Conservation (phyloP, 31 red algal genomes). For the Asparagopsis taxiformis region DNA sequence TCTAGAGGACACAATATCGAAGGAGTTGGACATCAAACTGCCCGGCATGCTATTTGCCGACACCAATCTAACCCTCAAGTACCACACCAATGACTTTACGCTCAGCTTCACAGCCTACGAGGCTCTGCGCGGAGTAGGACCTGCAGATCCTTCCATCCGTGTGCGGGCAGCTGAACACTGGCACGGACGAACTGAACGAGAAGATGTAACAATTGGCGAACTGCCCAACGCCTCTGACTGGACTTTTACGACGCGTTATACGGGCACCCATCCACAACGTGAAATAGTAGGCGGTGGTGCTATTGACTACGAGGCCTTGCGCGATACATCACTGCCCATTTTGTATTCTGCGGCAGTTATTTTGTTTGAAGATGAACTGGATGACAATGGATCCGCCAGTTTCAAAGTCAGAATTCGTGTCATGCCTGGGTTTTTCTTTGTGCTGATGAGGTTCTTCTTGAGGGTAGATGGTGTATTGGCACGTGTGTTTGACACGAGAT, state of each 20-base stretch:
- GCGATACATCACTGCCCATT: conserved; percentile 68
- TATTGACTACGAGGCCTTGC: conserved; percentile 63
- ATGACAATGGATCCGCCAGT: conserved; percentile 86
- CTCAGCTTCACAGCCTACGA: conserved; percentile 64
- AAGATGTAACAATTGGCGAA: conserved; percentile 34
- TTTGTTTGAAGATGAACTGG: conserved; percentile 95
- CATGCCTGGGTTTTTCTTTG: conserved; percentile 79
- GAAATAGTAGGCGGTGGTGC: conserved; percentile 5
- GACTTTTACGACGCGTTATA: conserved; percentile 88
- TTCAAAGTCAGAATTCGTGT: conserved; percentile 82
- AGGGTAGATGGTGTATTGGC: conserved; percentile 85
- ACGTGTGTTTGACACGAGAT: conserved; percentile 88
- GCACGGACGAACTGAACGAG: conserved; percentile 27
- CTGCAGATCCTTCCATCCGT: conserved; percentile 34
- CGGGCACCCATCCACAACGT: no score
- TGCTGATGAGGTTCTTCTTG: conserved; percentile 87
- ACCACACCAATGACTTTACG: conserved; percentile 10
- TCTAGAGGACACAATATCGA: conserved; percentile 31
- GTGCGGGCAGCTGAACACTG: conserved; percentile 70
- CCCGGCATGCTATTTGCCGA: conserved; percentile 76
- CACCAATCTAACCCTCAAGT: conserved; percentile 31
- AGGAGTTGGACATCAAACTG: conserved; percentile 67
- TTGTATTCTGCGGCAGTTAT: conserved; percentile 63
- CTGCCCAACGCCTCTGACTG: conserved; percentile 72
- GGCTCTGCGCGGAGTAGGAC: conserved; percentile 67